A percentile compares a stretch with the other conserved stretches of the same genome.
Evolutionary conservation across 495 filamentous ascomycete genomes (phyloP).

Genomic region (Hyaloscypha variabilis): DNA sequence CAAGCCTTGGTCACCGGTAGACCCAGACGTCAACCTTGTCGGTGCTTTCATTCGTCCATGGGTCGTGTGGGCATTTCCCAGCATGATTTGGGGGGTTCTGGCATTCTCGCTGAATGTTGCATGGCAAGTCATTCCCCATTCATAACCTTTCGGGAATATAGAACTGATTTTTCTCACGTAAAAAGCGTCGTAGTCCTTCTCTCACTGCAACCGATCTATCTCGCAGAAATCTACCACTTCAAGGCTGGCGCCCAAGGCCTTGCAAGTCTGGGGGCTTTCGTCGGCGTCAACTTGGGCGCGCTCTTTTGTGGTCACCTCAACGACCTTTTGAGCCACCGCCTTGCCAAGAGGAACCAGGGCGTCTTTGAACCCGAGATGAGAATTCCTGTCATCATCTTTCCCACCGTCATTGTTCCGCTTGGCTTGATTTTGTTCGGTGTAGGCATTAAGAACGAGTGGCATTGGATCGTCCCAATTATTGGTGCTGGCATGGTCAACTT

Average conservation of each 20-base stretch:
- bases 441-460: not conserved
- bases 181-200: too few relatives aligned
- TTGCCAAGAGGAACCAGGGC: constrained; percentile 58
- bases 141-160: not conserved
- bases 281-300: too few relatives aligned
- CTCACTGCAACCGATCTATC: too few relatives aligned
- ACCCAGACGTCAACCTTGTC: not conserved
- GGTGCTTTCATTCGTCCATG: not conserved
- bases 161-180: too few relatives aligned
- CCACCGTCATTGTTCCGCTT: not conserved
- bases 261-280: too few relatives aligned
- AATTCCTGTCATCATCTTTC: constrained; percentile 51
- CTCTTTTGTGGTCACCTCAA: constrained; percentile 38
- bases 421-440: not conserved
- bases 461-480: constrained; percentile 9
- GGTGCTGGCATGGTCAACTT: not conserved
- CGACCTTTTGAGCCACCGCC: constrained; percentile 59
- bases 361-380: constrained; percentile 75
- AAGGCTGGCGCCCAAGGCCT: too few relatives aligned
- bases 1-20: not conserved
- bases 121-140: not conserved
- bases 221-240: too few relatives aligned
- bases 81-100: not conserved
- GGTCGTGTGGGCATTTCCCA: not conserved
- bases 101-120: not conserved